Conservation (phyloP, 1,284 basidiomycete species). For the Inonotus obliquus region DNA sequence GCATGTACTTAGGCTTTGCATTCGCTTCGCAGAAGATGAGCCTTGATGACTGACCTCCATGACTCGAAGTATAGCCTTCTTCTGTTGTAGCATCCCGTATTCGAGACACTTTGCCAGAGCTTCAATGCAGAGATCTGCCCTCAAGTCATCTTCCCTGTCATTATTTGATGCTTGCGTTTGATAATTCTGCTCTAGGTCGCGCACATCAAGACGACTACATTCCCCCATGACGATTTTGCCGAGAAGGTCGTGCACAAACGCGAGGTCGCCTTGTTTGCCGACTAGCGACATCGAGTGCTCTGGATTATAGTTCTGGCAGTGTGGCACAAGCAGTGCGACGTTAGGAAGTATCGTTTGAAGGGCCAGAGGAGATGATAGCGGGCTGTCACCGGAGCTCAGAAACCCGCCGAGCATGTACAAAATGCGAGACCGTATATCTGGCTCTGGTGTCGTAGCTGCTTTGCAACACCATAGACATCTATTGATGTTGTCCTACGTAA, state of each 20-base stretch:
- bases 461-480: conserved; percentile 66
- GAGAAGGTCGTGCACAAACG: conserved; percentile 29
- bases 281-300: background rate
- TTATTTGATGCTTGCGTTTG: conserved; percentile 27
- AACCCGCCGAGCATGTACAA: conserved; percentile 45
- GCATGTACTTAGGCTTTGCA: background rate
- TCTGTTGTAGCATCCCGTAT: conserved; percentile 27
- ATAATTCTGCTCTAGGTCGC: conserved; percentile 35
- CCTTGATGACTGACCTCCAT: conserved; percentile 10
- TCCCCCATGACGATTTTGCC: conserved; percentile 27
- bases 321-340: conserved; percentile 40
- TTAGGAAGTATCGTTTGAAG: conserved; percentile 49
- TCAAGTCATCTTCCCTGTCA: conserved; percentile 28
- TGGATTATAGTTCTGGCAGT: background rate
- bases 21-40: background rate
- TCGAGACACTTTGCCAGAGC: conserved; percentile 34
- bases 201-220: conserved; percentile 28
- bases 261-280: conserved; percentile 24
- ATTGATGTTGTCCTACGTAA: conserved; percentile 44
- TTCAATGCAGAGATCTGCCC: conserved; percentile 34
- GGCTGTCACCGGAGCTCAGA: conserved; percentile 39
- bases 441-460: conserved; percentile 39
- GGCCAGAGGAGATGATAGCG: conserved; percentile 40
- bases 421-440: conserved; percentile 42
- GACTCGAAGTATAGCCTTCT: conserved; percentile 30